phyloP scores from a whole-genome alignment of 1,139 yeast genomes.

The Meyerozyma smithsonii region DNA sequence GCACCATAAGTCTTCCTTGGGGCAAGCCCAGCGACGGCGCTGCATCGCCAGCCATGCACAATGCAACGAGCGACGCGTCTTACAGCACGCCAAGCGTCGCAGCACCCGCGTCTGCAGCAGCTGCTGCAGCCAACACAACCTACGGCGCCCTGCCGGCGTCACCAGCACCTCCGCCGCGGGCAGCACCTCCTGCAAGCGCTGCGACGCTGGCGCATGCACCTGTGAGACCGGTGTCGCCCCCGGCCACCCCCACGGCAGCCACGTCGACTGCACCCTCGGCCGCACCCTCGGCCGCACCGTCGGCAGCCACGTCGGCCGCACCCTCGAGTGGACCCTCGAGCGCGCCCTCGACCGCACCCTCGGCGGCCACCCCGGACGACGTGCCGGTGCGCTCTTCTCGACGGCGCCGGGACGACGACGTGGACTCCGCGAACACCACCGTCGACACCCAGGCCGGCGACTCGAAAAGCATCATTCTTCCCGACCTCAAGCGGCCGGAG shows the following conservation, averaged over 20 bases:
- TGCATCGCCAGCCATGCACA: conserved; percentile 4
- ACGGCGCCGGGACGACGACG: conserved; percentile 11
- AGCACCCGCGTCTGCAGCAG: no score
- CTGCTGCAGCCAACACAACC: not conserved
- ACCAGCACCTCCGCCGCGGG: no score
- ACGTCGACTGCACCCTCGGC: conserved; percentile 9
- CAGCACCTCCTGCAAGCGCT: not conserved
- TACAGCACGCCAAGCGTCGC: no score
- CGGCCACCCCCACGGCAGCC: conserved; percentile 12
- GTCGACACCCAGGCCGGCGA: not conserved
- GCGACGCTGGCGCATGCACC: not conserved
- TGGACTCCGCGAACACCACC: conserved; percentile 4
- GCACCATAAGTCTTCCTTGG: conserved; percentile 6
- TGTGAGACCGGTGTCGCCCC: no score
- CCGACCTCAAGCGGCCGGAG: no score
- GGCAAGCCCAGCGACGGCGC: not conserved
- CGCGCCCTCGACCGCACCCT: not conserved
- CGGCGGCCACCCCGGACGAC: no score
- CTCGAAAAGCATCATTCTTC: not conserved
- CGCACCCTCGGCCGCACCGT: conserved; percentile 3
- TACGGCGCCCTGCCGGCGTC: no score
- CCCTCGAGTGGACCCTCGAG: conserved; percentile 16
- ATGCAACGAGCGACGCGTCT: conserved; percentile 6
- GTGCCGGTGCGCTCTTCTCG: conserved; percentile 19
- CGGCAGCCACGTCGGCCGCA: conserved; percentile 4